A percentile compares a stretch with the other conserved stretches of the same genome.
phyloP scores from a whole-genome alignment of 768 basidiomycete species.

The Kwoniella sp. region DNA sequence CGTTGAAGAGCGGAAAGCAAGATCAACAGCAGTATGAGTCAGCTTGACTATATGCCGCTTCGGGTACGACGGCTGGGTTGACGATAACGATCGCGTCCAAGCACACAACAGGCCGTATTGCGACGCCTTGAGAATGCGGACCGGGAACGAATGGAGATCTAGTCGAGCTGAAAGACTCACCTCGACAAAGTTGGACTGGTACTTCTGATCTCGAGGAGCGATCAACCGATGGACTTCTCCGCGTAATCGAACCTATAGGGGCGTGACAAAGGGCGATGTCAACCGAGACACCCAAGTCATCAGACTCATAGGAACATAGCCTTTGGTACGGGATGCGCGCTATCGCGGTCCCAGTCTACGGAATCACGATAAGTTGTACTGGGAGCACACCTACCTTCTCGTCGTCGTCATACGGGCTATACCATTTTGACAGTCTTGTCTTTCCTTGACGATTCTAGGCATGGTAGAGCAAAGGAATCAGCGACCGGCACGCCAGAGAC shows the following conservation, averaged over 20 bases:
- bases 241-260: conserved; percentile 77
- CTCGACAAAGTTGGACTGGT: conserved; percentile 99
- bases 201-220: conserved; percentile 96
- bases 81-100: too few species aligned
- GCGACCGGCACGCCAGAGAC: too few species aligned
- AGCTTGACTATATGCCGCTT: too few species aligned
- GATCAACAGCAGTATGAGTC: too few species aligned
- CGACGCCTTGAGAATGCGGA: too few species aligned
- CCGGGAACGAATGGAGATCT: too few species aligned
- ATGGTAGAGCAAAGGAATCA: too few species aligned
- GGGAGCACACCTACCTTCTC: conserved; percentile 87
- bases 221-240: conserved; percentile 96
- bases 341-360: too few species aligned
- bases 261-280: background rate
- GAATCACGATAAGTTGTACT: too few species aligned
- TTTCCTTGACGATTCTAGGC: conserved; percentile 94
- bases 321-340: background rate
- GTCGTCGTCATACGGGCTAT: conserved; percentile 97
- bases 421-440: conserved; percentile 96
- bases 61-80: too few species aligned
- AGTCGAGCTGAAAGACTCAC: conserved; percentile 59
- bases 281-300: too few species aligned
- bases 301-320: background rate
- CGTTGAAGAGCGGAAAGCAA: background rate
- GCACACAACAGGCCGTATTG: too few species aligned